Evolutionary conservation across 805 yeast genomes (phyloP), one percentile per base, ranked within the genome.

Genomic region (Monosporozyma unispora): DNA sequence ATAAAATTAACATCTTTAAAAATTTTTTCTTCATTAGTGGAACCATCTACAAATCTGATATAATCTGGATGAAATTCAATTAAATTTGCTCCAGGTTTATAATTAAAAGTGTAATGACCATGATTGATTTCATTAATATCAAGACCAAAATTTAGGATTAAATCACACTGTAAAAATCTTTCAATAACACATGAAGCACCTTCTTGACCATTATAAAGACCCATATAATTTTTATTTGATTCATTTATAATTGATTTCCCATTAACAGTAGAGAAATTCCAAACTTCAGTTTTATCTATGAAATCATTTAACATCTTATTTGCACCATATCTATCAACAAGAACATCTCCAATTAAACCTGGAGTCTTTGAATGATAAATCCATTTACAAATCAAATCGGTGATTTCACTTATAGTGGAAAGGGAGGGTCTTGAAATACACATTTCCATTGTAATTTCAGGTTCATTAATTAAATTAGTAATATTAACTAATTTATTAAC

Each of bases 221-320:
- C 96, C 52, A 81, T 73, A 60, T 77, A 89, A 44, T 75, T 71
- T 7, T 75, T 70, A 52, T 74, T 70, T n/a, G 79, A 66, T 68
- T 89, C 97, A 66, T 89, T 82, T 39, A 89, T 66, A 22, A 79
- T 66, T 8, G 87, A 81, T 64, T 88, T 84, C 14, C 89, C 95
- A 77, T 78, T 78, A 46, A 76, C 72, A 0, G 89, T 78, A 8
- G 81, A 70, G 64, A 66, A 85, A 56, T 73, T 78, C 63, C 79
- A 82, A 60, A 78, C 75, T 47, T 70, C 61, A 16, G 76, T 60
- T 18, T 29, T 27, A 7, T 61, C 40, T 14, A 81, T 77, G 40
- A 90, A 70, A 22, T 71, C 57, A 52, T 77, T 73, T 47, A 84
- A 69, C 22, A 67, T 55, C 1, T 62, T 56, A 18, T 74, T 74